Evolutionary conservation across 1,139 yeast genomes (phyloP).

Genomic region (Magnusiomyces tetraspermus): DNA sequence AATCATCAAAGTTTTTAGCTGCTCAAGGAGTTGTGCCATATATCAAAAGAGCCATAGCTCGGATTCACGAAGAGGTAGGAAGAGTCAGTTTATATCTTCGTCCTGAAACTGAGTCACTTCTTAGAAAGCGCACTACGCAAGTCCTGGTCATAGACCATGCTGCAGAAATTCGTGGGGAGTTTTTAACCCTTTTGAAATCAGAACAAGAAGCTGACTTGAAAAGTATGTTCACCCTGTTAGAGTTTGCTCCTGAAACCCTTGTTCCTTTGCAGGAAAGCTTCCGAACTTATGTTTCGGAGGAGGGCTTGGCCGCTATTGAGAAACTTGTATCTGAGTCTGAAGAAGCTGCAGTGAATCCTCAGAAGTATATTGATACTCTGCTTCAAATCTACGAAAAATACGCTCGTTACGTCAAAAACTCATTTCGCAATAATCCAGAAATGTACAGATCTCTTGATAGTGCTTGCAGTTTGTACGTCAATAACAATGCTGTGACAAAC

Average conservation of each 20-base stretch:
- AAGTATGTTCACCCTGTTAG: conserved; percentile 67
- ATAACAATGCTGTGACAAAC: conserved; percentile 75
- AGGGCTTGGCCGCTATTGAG: conserved; percentile 61
- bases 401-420: conserved; percentile 53
- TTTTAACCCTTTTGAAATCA: conserved; percentile 60
- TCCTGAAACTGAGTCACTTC: conserved; percentile 71
- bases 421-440: conserved; percentile 67
- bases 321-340: conserved; percentile 48
- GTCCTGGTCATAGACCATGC: conserved; percentile 77
- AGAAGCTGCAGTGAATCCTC: conserved; percentile 49
- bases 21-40: conserved; percentile 83
- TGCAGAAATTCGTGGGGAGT: conserved; percentile 65
- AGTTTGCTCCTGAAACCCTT: conserved; percentile 57
- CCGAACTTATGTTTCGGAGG: conserved; percentile 62
- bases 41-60: conserved; percentile 72
- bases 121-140: conserved; percentile 64
- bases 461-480: conserved; percentile 81
- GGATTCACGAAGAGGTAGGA: conserved; percentile 74
- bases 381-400: conserved; percentile 61
- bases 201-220: conserved; percentile 69
- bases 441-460: conserved; percentile 82
- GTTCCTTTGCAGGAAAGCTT: conserved; percentile 69
- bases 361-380: conserved; percentile 67
- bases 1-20: conserved; percentile 56
- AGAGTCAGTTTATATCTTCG: conserved; percentile 74